phyloP scores from a whole-genome alignment of 257 asterid genomes.

The Linaria vulgaris region DNA sequence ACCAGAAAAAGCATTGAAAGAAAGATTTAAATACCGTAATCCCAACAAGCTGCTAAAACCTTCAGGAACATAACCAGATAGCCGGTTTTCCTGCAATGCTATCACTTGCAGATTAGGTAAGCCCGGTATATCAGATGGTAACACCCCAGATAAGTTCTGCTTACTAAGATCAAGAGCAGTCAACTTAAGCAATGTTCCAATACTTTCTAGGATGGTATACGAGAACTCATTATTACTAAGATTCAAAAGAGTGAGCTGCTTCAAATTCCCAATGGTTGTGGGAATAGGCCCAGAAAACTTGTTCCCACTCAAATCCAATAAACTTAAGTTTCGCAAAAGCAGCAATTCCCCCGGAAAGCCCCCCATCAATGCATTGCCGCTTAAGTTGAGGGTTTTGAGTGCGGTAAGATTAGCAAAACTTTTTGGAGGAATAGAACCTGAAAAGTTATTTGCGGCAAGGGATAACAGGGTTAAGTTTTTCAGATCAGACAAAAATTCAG shows the following conservation, averaged over 20 bases:
- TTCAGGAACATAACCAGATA: conserved; percentile 61
- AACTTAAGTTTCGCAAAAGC: conserved; percentile 50
- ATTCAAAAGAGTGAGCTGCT: conserved; percentile 52
- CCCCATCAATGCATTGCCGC: conserved; percentile 48
- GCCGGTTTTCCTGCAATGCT: conserved; percentile 61
- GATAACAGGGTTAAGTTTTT: conserved; percentile 39
- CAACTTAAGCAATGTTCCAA: conserved; percentile 60
- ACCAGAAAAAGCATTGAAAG: conserved; percentile 62
- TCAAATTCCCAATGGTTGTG: conserved; percentile 42
- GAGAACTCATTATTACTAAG: conserved; percentile 59
- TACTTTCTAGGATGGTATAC: conserved; percentile 48
- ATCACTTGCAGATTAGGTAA: conserved; percentile 69
- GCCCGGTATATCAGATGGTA: conserved; percentile 61
- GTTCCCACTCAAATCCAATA: conserved; percentile 57
- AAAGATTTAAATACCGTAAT: conserved; percentile 56
- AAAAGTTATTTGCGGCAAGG: conserved; percentile 53
- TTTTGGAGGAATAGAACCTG: conserved; percentile 44
- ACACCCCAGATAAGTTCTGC: conserved; percentile 55
- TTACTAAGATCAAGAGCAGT: conserved; percentile 56
- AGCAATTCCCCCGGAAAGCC: conserved; percentile 46
- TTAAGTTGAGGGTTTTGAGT: conserved; percentile 49
- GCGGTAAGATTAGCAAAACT: conserved; percentile 42
- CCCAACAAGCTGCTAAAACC: conserved; percentile 71
- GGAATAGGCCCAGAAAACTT: conserved; percentile 52
- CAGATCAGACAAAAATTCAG: conserved; percentile 38